Evolutionary conservation across 2,329 filamentous ascomycete species (phyloP), one percentile per base, ranked within the genome.

Genomic region (Ophiostoma quercus): DNA sequence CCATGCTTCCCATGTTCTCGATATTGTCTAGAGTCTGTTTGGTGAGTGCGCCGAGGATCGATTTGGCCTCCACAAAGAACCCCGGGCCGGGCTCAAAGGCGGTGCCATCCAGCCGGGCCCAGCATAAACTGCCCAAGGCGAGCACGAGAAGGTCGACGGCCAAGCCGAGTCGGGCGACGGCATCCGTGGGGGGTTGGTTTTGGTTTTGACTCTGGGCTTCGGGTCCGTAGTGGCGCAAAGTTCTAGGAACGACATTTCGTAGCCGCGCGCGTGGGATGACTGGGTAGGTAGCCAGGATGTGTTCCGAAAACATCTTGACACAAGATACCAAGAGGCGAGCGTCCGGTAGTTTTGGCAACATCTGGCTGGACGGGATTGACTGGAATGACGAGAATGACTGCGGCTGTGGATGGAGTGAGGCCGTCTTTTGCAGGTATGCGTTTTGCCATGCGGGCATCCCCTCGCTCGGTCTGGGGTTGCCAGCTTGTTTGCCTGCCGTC

Each of bases 91-190:
- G 41, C 14, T 69, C 72, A 12, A 69, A 57, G 2, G 69, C 57
- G 1, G 51, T 68, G 1, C 66, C 41, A 37, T 72, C 70, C 41
- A 51, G 54, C 60, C 71, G 73, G 25, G 69, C 69, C 68, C 65
- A 68, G 47, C 69, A 72, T 11, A 73, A 66, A 9, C 71, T 71
- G 1, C 73, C 73, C 1, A 74, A 22, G 2, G 73, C 71, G 43
- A 74, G 71, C 16, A 74, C 70, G 2, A 74, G 70, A 14, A 72
- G 41, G 29, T 72, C 71, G 8, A 72, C 67, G 39, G 62, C 72
- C 7, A 57, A 22, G 14, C 70, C 60, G 11, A 69, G 39, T 1
- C 57, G 69, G 3, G 8, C 2, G 16, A n/a, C 11, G 14, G 7
- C 6, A 19, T 19, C 37, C 32, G 7, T 25, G 12, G 57, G 57